Evolutionary conservation across 495 filamentous ascomycete species (phyloP).

Genomic region (Neurospora tetraspora): DNA sequence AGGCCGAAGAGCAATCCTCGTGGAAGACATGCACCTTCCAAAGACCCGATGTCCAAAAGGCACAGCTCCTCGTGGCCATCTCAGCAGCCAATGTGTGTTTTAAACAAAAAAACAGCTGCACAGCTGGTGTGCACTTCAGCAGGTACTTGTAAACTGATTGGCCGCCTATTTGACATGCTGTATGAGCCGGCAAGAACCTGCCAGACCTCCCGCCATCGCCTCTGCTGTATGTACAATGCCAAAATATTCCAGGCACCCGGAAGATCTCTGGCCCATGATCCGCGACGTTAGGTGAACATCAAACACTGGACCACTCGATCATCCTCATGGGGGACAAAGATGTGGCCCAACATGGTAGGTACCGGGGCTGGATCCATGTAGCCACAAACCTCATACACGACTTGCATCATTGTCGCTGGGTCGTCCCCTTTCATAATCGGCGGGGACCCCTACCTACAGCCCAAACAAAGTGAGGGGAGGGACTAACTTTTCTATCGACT

Average conservation of each 20-base stretch:
- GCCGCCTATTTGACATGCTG: not conserved
- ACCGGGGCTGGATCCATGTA: conserved; percentile 17
- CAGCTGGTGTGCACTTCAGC: not conserved
- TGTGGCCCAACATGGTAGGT: not conserved
- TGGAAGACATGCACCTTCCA: not conserved
- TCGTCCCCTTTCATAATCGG: conserved; percentile 19
- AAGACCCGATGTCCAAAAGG: not conserved
- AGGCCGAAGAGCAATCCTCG: not conserved
- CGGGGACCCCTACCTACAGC: not conserved
- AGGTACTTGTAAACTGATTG: not conserved
- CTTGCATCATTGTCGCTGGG: conserved; percentile 20
- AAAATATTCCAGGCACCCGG: not conserved
- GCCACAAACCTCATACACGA: conserved; percentile 21
- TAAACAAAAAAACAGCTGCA: not conserved
- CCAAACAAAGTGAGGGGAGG: not conserved
- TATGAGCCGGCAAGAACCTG: too few species aligned
- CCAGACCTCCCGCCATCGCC: not conserved
- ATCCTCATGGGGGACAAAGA: not conserved
- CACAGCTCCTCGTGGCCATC: not conserved
- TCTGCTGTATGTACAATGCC: too few species aligned
- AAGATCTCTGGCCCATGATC: not conserved
- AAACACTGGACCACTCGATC: conserved; percentile 26
- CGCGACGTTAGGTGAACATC: conserved; percentile 20
- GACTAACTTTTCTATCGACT: not conserved
- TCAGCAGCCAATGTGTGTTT: not conserved